These are phyloP conservation scores for Wickerhamiella dianesei DNA, from an alignment of 805 yeast species.

Conservation along the genomic window DNA sequence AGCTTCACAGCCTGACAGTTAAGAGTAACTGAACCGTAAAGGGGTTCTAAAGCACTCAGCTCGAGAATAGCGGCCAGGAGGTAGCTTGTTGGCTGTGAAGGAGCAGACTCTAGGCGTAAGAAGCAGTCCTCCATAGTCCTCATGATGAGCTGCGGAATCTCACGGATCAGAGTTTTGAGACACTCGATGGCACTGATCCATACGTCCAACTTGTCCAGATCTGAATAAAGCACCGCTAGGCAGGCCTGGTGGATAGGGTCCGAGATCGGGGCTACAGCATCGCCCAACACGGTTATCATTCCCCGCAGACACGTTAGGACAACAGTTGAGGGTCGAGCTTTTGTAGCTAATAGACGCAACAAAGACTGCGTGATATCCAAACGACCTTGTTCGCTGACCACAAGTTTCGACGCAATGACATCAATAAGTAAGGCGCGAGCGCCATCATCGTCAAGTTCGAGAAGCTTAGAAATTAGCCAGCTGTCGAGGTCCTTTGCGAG, in stretches of 20 bases:
- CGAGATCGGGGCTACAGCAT: slow-evolving; percentile 14
- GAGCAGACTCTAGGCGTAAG: slow-evolving; percentile 11
- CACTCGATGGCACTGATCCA: slow-evolving; percentile 7
- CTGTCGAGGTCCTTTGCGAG: slow-evolving; percentile 8
- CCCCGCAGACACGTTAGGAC: slow-evolving; percentile 11
- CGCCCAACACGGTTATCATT: slow-evolving; percentile 8
- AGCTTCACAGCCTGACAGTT: slow-evolving; percentile 7
- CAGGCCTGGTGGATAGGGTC: slow-evolving; percentile 15
- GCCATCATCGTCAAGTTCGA: slow-evolving; percentile 8
- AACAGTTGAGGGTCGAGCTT: slow-evolving; percentile 7
- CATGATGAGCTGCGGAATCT: slow-evolving; percentile 12
- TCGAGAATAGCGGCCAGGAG: slow-evolving; percentile 13
- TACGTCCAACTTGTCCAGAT: slow-evolving; percentile 2
- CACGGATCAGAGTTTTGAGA: slow-evolving; percentile 7
- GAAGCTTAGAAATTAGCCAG: slow-evolving; percentile 9
- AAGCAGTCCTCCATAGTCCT: slow-evolving; percentile 10
- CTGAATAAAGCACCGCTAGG: slow-evolving; percentile 14
- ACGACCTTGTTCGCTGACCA: slow-evolving; percentile 11
- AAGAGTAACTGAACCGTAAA: slow-evolving; percentile 15
- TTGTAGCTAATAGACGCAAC: slow-evolving; percentile 12
- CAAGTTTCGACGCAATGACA: slow-evolving; percentile 5
- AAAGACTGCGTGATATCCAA: slow-evolving; percentile 11
- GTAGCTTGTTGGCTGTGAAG: slow-evolving; percentile 3
- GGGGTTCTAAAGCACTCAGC: slow-evolving; percentile 5
- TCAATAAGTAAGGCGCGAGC: slow-evolving; percentile 11